These are phyloP conservation scores for Phyllosticta citriasiana DNA, from an alignment of 2,329 filamentous ascomycete genomes.

Conservation along the genomic window DNA sequence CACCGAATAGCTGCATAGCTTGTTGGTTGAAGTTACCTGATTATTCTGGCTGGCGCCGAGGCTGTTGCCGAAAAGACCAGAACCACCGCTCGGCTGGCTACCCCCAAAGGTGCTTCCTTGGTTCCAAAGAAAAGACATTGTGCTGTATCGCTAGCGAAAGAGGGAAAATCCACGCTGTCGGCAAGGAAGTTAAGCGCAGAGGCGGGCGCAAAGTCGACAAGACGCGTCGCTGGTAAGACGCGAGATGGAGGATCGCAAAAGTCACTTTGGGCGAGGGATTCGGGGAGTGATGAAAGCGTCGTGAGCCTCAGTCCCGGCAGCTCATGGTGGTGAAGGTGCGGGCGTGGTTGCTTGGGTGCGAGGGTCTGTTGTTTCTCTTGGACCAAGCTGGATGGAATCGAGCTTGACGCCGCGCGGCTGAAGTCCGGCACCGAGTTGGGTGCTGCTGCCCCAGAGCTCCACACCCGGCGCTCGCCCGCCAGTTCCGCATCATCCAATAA, in stretches of 20 bases:
- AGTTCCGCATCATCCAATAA: conserved; percentile 4
- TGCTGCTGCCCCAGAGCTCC: background rate
- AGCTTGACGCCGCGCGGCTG: conserved; percentile 2
- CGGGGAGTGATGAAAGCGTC: background rate
- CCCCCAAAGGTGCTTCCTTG: conserved; percentile 22
- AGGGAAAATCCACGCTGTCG: background rate
- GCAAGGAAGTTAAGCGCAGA: background rate
- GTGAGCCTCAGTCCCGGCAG: background rate
- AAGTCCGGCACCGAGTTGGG: conserved; percentile 1
- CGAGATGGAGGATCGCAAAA: background rate
- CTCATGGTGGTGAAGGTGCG: background rate
- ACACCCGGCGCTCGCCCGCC: background rate
- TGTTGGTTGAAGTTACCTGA: background rate
- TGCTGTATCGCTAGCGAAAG: background rate
- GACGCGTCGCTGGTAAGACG: background rate
- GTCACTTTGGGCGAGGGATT: background rate
- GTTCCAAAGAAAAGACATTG: conserved; percentile 20
- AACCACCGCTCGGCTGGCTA: conserved; percentile 7
- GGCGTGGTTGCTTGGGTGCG: background rate
- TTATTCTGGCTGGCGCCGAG: background rate
- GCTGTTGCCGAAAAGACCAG: conserved; percentile 7
- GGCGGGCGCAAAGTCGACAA: background rate
- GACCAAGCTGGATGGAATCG: background rate
- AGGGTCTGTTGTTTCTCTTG: conserved; percentile 3
- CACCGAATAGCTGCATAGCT: background rate